Evolutionary conservation across 257 asterid genomes (phyloP), one percentile per base, ranked within the genome.

Genomic region (Parsonsia alboflavescens): DNA sequence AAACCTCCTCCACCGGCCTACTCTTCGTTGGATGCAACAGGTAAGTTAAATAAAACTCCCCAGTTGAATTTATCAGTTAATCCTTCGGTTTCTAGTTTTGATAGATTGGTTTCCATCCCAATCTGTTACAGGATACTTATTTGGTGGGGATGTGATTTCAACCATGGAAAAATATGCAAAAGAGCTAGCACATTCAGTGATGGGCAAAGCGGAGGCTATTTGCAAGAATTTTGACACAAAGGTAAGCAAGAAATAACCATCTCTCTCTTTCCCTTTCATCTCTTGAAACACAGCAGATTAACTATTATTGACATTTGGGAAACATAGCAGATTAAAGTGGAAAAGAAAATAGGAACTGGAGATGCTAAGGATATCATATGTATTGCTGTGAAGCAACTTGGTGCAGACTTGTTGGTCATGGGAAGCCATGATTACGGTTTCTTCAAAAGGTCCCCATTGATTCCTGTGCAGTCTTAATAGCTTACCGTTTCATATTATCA

Each of bases 341-440:
- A 89, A 82, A 89, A 87, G 78, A 87, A 77, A 75, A 82, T 87
- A 5, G 94, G 91, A 50, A 76, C 59, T 3, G 96, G 96, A 54
- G 89, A 88, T 67, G 91, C 96, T 3, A 88, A 84, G 83, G 88
- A 88, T 76, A 91, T 84, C 57, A 84, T 90, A 52, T 88, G 95
- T 73, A 62, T 49, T 7, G 96, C 92, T 3, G 89, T 64, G 16
- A 89, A 87, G 19, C 83, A 82, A 58, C 85, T 88, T 41, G 75
- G 74, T 67, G 96, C 94, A 7, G 91, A 89, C 73, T 77, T 88
- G 19, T 70, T 90, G 36, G 96, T 89, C 75, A 78, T 90, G 89
- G 94, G 94, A 46, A 81, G 88, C 76, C 94, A 90, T 74, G 89
- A 86, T 58, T 90, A 88, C 75, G 95, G 96, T 70, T 82, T 87